Evolutionary conservation across 305 asterid species (phyloP), one percentile per base, ranked within the genome.

Genomic region (Ilex paraguariensis): DNA sequence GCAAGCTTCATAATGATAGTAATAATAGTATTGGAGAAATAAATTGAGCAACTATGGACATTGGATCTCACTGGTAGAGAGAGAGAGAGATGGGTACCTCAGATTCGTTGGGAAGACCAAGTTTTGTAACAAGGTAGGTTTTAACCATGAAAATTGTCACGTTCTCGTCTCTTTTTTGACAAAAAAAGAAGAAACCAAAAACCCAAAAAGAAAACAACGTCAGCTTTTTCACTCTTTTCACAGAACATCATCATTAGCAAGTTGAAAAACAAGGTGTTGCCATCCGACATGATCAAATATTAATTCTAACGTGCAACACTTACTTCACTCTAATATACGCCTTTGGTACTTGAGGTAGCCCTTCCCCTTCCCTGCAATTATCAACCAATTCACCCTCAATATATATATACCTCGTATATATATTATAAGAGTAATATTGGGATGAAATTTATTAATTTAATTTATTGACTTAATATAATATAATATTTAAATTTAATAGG

Each of bases 61-160:
- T 59, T 17, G 15, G 42, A 11, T 9, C 12, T 10, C 10, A 17
- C 3, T 0, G 13, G 10, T 15, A 60, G 42, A 30, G 30, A 8
- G 15, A 36, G 59, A 31, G 17, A n/a, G 39, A 31, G 60, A 36
- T 1, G 30, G n/a, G 13, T 61, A 67, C 73, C 73, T 69, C 60
- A 63, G 54, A 21, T 52, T 69, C 56, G 17, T 42, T 57, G 68
- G 55, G 49, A 56, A 69, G 73, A 15, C 64, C 68, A 57, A 69
- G 73, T 42, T 63, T 69, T 57, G 50, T 39, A 46, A 69, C 64
- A 15, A 69, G 73, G 65, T 69, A 69, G n/a, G 73, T 63, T 46
- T 69, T 62, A 56, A 69, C 73, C 73, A 69, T 52, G 68, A 57
- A 62, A 59, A 69, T 65, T 62, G 73, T 69, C 60, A 69, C 60